Evolutionary conservation across 257 asterid species (phyloP), one percentile per base, ranked within the genome.

Genomic region (Gentiana macrophylla): DNA sequence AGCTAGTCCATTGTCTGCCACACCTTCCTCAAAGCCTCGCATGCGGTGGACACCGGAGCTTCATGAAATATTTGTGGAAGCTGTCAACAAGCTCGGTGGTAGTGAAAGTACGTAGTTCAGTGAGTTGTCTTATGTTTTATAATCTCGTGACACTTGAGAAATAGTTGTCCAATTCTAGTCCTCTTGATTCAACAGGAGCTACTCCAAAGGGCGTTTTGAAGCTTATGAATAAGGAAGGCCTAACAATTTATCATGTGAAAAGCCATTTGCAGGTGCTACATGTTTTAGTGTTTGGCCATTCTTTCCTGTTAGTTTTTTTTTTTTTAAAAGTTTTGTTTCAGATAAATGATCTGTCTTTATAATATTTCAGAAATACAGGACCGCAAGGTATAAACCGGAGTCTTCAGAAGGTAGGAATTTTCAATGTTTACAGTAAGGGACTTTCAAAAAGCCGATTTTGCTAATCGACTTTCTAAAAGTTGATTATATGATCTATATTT

Each of bases 1-100:
- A 48, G 75, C 71, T 35, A 63, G 73, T 68, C 77, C 88, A 63
- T 75, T 81, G 2, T 68, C 88, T 64, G 37, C 83, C 53, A 65
- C 87, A 53, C 70, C 79, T 1, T 56, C 57, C 57, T 46, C 78
- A 35, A 89, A 83, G 76, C 72, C 94, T 56, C 82, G 97, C 11
- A 88, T 88, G 97, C 95, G 95, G 56, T 88, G 96, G 96, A 88
- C 94, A 24, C 94, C 93, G 2, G 96, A 88, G 64, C 94, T 84
- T 75, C 96, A 88, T 57, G 95, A 88, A 63, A 69, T 70, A 51
- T 88, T 88, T 59, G 68, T 85, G 51, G 91, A 80, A 36, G 82
- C 97, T 46, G 89, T 89, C 57, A 69, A 63, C 70, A 85, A 85
- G 76, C 94, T 89, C 10, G 97, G 97, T 60, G 94, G 96, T 48